phyloP scores from a whole-genome alignment of 805 yeast species.

The Candida chilensis region DNA sequence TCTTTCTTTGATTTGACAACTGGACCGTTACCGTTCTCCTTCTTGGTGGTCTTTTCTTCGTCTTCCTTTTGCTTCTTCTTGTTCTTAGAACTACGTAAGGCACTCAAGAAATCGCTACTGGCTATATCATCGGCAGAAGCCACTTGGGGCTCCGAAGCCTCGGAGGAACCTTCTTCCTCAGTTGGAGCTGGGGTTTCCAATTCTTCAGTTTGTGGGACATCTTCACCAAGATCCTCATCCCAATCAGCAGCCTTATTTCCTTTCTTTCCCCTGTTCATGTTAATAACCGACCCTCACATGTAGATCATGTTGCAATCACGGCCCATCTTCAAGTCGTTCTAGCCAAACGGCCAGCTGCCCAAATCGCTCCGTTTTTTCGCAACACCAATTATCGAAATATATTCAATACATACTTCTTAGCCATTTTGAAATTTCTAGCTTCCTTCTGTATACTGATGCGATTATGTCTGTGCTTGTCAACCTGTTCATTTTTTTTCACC shows the following conservation, averaged over 20 bases:
- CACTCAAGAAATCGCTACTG: conserved; percentile 74
- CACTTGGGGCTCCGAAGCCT: conserved; percentile 6
- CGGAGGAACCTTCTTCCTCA: conserved; percentile 9
- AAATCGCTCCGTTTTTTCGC: no score
- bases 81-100: conserved; percentile 71
- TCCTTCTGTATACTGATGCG: no score
- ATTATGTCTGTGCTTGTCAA: no score
- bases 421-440: conserved; percentile 20
- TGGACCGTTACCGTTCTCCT: conserved; percentile 48
- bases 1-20: conserved; percentile 86
- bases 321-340: no score
- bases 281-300: no score
- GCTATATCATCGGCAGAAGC: conserved; percentile 36
- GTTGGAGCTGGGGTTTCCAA: conserved; percentile 26
- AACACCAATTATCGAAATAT: no score
- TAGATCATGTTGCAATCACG: no score
- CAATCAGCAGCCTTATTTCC: conserved; percentile 64
- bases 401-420: conserved; percentile 27
- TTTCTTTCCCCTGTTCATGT: conserved; percentile 49
- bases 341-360: no score
- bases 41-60: conserved; percentile 43
- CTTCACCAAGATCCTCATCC: conserved; percentile 65
- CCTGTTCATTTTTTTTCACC: no score
- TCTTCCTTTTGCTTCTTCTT: conserved; percentile 66
- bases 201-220: conserved; percentile 44